These are phyloP conservation scores for Discostella stelligeroides DNA, from an alignment of 108 stramenopile species.

Conservation along the genomic window DNA sequence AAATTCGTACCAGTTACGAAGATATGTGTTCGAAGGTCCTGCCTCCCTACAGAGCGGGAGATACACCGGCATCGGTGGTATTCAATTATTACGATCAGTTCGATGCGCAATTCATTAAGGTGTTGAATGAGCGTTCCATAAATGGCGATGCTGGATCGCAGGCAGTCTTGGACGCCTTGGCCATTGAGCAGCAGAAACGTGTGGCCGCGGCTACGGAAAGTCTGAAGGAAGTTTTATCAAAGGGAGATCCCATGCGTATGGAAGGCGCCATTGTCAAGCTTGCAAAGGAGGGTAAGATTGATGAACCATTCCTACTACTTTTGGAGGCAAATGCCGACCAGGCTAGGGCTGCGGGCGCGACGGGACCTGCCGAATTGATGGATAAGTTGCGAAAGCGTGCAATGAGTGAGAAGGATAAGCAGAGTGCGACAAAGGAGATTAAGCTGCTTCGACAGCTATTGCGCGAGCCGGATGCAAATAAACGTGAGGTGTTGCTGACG, in stretches of 20 bases:
- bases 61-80: constrained; percentile 62
- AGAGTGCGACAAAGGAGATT: constrained; percentile 74
- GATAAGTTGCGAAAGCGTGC: constrained; percentile 65
- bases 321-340: constrained; percentile 87
- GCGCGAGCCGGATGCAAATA: constrained; percentile 58
- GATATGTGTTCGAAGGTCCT: constrained; percentile 71
- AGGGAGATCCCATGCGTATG: constrained; percentile 88
- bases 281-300: constrained; percentile 74
- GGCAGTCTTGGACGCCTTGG: constrained; percentile 70
- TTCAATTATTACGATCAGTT: constrained; percentile 74
- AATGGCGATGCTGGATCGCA: constrained; percentile 70
- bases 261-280: constrained; percentile 83
- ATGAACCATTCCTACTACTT: constrained; percentile 81
- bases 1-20: constrained; percentile 85
- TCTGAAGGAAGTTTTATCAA: constrained; percentile 65
- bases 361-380: constrained; percentile 83
- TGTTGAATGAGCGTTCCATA: constrained; percentile 52
- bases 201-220: constrained; percentile 69
- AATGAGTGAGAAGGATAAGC: constrained; percentile 84
- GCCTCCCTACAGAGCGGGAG: constrained; percentile 85
- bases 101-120: constrained; percentile 72
- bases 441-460: constrained; percentile 79
- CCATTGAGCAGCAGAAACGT: constrained; percentile 69
- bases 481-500: constrained; percentile 71
- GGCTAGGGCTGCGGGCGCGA: constrained; percentile 75